A percentile compares a stretch with the other conserved stretches of the same genome.
These are phyloP conservation scores for Thymus mandschuricus DNA, from an alignment of 257 asterid genomes.

Conservation along the genomic window DNA sequence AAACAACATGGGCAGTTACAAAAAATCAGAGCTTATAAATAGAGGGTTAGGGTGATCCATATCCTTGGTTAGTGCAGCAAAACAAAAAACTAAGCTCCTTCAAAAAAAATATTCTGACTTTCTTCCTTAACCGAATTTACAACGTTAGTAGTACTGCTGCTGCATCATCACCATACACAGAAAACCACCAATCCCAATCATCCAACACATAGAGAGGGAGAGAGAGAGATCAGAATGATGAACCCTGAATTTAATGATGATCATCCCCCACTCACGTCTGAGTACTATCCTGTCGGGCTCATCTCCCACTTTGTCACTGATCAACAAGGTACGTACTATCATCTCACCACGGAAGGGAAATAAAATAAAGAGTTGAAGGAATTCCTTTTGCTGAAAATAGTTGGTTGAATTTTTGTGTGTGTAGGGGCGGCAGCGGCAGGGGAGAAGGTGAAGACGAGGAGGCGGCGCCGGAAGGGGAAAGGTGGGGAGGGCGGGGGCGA, in stretches of 20 bases:
- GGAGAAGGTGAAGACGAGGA: conserved; percentile 24
- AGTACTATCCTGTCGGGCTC: conserved; percentile 33
- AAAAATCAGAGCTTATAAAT: conserved; percentile 46
- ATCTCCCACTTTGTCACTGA: conserved; percentile 20
- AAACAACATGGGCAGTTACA: conserved; percentile 36
- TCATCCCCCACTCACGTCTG: conserved; percentile 54
- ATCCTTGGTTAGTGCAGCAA: conserved; percentile 29
- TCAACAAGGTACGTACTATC: conserved; percentile 28
- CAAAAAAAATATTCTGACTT: neutral
- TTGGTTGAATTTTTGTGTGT: neutral
- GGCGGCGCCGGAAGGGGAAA: conserved; percentile 47
- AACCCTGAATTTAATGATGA: conserved; percentile 47
- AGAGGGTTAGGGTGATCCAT: conserved; percentile 27
- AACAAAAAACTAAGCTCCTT: conserved; percentile 18
- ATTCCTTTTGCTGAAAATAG: neutral
- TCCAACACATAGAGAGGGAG: neutral
- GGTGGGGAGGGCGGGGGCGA: conserved; percentile 33
- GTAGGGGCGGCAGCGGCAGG: neutral
- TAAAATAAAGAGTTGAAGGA: too few relatives aligned
- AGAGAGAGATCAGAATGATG: conserved; percentile 5
- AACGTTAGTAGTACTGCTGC: neutral
- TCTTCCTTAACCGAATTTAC: neutral
- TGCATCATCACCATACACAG: neutral
- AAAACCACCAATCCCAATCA: neutral
- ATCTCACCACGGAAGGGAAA: too few relatives aligned